Conservation (phyloP, 2,329 filamentous ascomycete species). For the Exophiala sideris region DNA sequence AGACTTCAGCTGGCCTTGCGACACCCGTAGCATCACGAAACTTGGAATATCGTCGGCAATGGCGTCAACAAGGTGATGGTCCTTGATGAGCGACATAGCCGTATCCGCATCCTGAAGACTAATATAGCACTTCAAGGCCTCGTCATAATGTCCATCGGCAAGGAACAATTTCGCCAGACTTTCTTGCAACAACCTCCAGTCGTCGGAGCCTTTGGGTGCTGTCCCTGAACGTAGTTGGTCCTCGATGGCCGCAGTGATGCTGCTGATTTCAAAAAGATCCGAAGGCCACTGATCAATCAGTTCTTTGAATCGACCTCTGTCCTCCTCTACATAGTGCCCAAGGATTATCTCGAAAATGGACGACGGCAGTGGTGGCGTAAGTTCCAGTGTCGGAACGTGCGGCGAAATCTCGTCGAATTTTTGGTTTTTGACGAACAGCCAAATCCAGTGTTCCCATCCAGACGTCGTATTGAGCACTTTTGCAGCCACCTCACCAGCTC, state of each 20-base stretch:
- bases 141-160: conserved; percentile 72
- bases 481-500: conserved; percentile 75
- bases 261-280: conserved; percentile 76
- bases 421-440: conserved; percentile 80
- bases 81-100: conserved; percentile 78
- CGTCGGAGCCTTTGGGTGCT: conserved; percentile 66
- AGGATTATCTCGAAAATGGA: conserved; percentile 86
- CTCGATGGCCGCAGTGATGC: conserved; percentile 73
- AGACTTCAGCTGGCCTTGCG: conserved; percentile 62
- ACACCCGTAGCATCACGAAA: conserved; percentile 82
- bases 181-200: conserved; percentile 89
- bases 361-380: conserved; percentile 74
- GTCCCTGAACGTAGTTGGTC: conserved; percentile 75
- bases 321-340: conserved; percentile 77
- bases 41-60: conserved; percentile 86
- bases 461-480: conserved; percentile 76
- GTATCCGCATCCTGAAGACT: conserved; percentile 86
- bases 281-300: conserved; percentile 79
- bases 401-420: conserved; percentile 87
- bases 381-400: conserved; percentile 72
- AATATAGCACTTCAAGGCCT: conserved; percentile 87
- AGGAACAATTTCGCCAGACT: conserved; percentile 81
- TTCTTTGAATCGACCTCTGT: conserved; percentile 72
- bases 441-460: conserved; percentile 94
- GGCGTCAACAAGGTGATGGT: conserved; percentile 85